phyloP scores from a whole-genome alignment of 306 rosid species.

The Vachellia collinsii region DNA sequence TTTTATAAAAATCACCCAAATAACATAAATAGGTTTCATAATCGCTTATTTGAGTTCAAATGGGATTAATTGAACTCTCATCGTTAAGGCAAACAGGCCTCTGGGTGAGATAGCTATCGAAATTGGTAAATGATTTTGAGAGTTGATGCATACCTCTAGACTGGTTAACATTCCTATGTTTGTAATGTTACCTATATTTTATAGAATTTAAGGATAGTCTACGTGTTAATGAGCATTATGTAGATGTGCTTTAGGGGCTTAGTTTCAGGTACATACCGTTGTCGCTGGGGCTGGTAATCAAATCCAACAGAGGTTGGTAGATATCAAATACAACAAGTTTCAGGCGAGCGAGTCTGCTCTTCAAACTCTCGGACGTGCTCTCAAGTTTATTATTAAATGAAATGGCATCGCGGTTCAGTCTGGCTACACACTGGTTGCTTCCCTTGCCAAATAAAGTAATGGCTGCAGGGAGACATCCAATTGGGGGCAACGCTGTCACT shows the following conservation, averaged over 20 bases:
- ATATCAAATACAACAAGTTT: slow-evolving; percentile 59
- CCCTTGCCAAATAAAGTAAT: slow-evolving; percentile 59
- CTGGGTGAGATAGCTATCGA: neutral
- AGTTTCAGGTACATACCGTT: slow-evolving; percentile 47
- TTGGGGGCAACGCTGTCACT: slow-evolving; percentile 61
- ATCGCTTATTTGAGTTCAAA: too few species aligned
- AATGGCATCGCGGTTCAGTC: slow-evolving; percentile 58
- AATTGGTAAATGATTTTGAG: neutral
- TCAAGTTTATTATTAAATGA: slow-evolving; percentile 57
- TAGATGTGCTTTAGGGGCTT: slow-evolving; percentile 29
- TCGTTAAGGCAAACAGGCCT: too few species aligned
- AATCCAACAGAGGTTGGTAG: slow-evolving; percentile 58
- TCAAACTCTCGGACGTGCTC: slow-evolving; percentile 50
- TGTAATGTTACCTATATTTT: slow-evolving; percentile 24
- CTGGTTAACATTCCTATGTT: slow-evolving; percentile 26
- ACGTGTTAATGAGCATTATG: slow-evolving; percentile 5
- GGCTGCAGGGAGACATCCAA: slow-evolving; percentile 59
- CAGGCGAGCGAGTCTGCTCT: slow-evolving; percentile 47
- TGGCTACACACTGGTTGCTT: slow-evolving; percentile 59
- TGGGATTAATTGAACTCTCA: too few species aligned
- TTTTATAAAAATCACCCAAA: too few species aligned
- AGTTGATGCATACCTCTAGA: neutral
- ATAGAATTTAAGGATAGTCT: slow-evolving; percentile 16
- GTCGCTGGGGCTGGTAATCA: slow-evolving; percentile 48
- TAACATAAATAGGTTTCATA: too few species aligned